phyloP scores from a whole-genome alignment of 2,329 filamentous ascomycete genomes.

The Talaromyces sp. region DNA sequence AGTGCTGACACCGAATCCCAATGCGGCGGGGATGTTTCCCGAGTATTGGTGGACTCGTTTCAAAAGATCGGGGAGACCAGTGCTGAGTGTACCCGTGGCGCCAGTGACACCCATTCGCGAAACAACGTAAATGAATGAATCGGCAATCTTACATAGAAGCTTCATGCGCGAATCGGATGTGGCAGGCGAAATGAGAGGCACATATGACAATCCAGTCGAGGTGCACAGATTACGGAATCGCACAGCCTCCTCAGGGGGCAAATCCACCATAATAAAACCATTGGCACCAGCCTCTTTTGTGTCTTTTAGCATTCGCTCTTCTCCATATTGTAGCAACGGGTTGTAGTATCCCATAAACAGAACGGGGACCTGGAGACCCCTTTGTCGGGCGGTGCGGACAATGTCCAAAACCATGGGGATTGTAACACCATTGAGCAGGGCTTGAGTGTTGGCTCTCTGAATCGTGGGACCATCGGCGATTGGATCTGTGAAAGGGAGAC shows the following conservation, averaged over 20 bases:
- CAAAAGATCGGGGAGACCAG: conserved; percentile 76
- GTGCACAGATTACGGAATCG: conserved; percentile 84
- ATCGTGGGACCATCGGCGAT: conserved; percentile 98
- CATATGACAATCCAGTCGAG: conserved; percentile 80
- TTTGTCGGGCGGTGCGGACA: conserved; percentile 73
- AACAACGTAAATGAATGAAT: conserved; percentile 98
- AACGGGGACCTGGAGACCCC: conserved; percentile 76
- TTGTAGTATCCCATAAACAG: conserved; percentile 99
- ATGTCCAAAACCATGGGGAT: conserved; percentile 76
- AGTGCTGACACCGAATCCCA: conserved; percentile 95
- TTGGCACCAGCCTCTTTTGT: conserved; percentile 82
- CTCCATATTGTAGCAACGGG: conserved; percentile 87
- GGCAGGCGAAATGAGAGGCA: conserved; percentile 91
- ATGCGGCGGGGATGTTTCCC: conserved; percentile 81
- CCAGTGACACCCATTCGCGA: conserved; percentile 96
- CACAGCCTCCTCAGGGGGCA: conserved; percentile 93
- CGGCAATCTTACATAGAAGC: conserved; percentile 90
- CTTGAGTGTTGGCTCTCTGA: conserved; percentile 88
- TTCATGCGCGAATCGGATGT: conserved; percentile 94
- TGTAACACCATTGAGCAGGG: conserved; percentile 83
- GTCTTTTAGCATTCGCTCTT: conserved; percentile 82
- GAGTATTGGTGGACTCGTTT: conserved; percentile 87
- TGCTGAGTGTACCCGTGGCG: conserved; percentile 76
- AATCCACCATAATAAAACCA: conserved; percentile 93
- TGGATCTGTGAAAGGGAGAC: conserved; percentile 94